Evolutionary conservation across 2,329 filamentous ascomycete genomes (phyloP).

Genomic region (Botrytis porri): DNA sequence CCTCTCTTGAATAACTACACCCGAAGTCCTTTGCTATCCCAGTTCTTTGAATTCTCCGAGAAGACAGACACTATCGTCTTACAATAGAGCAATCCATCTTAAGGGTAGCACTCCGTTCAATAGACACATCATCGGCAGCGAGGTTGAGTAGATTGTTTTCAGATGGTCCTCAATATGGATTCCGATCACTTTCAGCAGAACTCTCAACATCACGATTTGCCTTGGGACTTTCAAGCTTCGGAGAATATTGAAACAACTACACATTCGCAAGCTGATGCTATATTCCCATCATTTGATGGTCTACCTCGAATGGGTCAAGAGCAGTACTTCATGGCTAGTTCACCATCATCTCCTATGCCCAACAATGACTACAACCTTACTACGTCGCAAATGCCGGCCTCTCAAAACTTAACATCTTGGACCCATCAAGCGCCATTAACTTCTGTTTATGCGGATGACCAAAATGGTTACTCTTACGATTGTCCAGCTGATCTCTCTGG

Average conservation of each 20-base stretch:
- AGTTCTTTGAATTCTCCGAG: conserved; percentile 35
- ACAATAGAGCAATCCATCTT: conserved; percentile 34
- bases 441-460: conserved; percentile 21
- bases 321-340: conserved; percentile 29
- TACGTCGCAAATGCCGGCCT: background rate
- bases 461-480: conserved; percentile 27
- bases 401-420: conserved; percentile 28
- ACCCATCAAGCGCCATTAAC: conserved; percentile 24
- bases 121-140: conserved; percentile 29
- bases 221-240: conserved; percentile 28
- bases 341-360: conserved; percentile 23
- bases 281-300: conserved; percentile 32
- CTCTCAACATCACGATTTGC: conserved; percentile 28
- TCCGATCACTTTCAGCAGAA: conserved; percentile 29
- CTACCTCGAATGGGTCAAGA: conserved; percentile 29
- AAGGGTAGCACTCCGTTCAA: conserved; percentile 30
- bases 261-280: conserved; percentile 25
- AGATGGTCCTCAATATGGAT: conserved; percentile 32
- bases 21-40: conserved; percentile 35
- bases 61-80: conserved; percentile 29
- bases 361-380: conserved; percentile 25
- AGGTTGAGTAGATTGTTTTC: conserved; percentile 25
- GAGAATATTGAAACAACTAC: conserved; percentile 23
- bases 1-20: conserved; percentile 36
- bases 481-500: conserved; percentile 24